Base-by-base conservation (phyloP, 202 grass and related monocot genomes). In the Carex arenaria region DNA sequence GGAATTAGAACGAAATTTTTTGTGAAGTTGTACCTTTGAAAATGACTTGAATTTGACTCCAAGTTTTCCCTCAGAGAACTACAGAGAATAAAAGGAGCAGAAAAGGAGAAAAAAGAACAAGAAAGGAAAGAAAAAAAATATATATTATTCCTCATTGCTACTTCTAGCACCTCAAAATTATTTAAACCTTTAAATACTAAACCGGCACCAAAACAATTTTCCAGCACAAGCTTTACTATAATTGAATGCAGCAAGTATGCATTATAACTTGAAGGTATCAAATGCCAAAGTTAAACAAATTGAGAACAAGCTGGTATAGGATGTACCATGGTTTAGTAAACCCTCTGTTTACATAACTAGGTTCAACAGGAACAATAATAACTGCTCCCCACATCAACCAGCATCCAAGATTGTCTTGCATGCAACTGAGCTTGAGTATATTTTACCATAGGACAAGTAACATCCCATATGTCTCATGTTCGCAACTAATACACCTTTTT, bases 51-150 rank as follows among this genome's bases (percentile, higher is more conserved):
- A 95, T 83, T 98, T 95, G 67, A 93, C 59, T 61, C 91, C 96
- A 83, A 98, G 91, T 73, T 95, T 95, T 53, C 96, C 93, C 73
- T 92, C 91, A 70, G 95, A 93, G 77, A 98, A 98, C 95, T 98
- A 76, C 19, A 78, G 30, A 78, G 18, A 60, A 59, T 59, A 36
- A 9, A 68, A 42, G 8, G 73, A 52, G 69, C 15, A 20, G 13
- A 73, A 73, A 49, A 7, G 7, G 12, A 28, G n/a, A 81, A 52
- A 82, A 78, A 13, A 30, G n/a, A 79, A 52, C 80, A 80, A 49
- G 31, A 79, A 45, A 89, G 40, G 42, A 83, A 78, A 52, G 40
- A 61, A 34, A 64, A 72, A 49, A 14, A 45, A 4, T 56, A 31
- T 40, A 18, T 84, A 85, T 67, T 64, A 45, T 47, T 47, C 38